phyloP scores from a whole-genome alignment of 768 basidiomycete genomes.

The Ephemerocybe angulata region DNA sequence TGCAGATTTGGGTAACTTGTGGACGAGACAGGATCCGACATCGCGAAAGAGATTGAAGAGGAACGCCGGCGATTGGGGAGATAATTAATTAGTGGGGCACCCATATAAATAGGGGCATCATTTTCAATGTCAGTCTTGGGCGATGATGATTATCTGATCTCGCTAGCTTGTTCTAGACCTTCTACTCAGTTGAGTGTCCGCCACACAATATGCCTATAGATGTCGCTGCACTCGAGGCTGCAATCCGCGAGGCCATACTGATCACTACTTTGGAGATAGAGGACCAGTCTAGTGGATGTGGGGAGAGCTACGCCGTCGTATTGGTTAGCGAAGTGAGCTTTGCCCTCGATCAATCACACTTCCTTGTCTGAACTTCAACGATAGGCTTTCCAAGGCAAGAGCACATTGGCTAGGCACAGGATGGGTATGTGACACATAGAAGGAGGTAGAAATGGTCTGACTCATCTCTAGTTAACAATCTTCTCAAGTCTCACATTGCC shows the following conservation, averaged over 20 bases:
- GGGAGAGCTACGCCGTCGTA: slow-evolving; percentile 69
- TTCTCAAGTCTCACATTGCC: slow-evolving; percentile 67
- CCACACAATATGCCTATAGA: slow-evolving; percentile 78
- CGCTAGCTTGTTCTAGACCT: neutral
- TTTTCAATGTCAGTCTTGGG: neutral
- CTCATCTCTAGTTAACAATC: slow-evolving; percentile 60
- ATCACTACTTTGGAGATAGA: slow-evolving; percentile 67
- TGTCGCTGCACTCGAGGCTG: slow-evolving; percentile 49
- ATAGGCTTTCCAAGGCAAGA: slow-evolving; percentile 70
- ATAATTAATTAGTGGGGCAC: neutral
- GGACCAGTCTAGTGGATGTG: slow-evolving; percentile 78
- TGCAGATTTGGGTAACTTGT: slow-evolving; percentile 21
- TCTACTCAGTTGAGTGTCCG: slow-evolving; percentile 4
- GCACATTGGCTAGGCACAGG: slow-evolving; percentile 69
- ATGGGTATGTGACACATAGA: slow-evolving; percentile 52
- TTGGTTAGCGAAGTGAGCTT: slow-evolving; percentile 68
- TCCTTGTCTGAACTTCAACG: neutral
- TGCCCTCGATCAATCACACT: neutral
- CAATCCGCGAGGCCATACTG: slow-evolving; percentile 59
- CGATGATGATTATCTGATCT: neutral
- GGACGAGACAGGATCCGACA: neutral
- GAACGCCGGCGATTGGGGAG: neutral
- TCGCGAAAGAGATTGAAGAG: neutral
- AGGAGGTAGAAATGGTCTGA: too few relatives aligned
- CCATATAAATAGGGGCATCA: slow-evolving; percentile 6